Evolutionary conservation across 306 rosid genomes (phyloP).

Genomic region (Ammopiptanthus mongolicus): DNA sequence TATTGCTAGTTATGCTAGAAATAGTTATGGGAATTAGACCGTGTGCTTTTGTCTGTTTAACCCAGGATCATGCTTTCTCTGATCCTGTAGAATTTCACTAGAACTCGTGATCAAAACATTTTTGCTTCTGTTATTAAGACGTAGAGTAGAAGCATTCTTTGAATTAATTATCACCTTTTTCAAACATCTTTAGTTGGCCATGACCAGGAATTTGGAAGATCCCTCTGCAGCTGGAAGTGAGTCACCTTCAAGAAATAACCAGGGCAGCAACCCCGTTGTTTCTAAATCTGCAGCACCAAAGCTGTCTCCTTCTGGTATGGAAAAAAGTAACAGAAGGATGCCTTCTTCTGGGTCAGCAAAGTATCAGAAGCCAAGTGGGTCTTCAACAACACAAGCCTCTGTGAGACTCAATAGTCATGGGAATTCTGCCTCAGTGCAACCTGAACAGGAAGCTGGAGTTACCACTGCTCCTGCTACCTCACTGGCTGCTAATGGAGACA

Average conservation of each 20-base stretch:
- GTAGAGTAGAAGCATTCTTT: background rate
- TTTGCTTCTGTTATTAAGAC: background rate
- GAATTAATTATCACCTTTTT: background rate
- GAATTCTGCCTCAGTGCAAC: slow-evolving; percentile 33
- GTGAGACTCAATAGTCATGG: slow-evolving; percentile 30
- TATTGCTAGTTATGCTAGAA: background rate
- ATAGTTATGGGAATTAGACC: background rate
- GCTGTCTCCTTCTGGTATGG: slow-evolving; percentile 32
- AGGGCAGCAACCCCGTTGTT: slow-evolving; percentile 26
- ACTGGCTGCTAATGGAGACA: slow-evolving; percentile 27
- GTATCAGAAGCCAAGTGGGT: slow-evolving; percentile 43
- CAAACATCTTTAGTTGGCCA: slow-evolving; percentile 9
- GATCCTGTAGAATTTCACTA: background rate
- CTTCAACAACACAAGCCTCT: slow-evolving; percentile 18
- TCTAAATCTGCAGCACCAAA: slow-evolving; percentile 48
- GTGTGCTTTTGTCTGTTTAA: slow-evolving; percentile 16
- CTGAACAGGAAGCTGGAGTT: slow-evolving; percentile 23
- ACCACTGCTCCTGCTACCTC: slow-evolving; percentile 4
- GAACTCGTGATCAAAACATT: background rate
- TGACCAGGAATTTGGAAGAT: slow-evolving; percentile 58
- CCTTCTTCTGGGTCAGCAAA: slow-evolving; percentile 37
- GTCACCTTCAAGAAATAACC: slow-evolving; percentile 48
- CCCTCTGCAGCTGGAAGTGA: slow-evolving; percentile 38
- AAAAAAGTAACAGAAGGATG: slow-evolving; percentile 45
- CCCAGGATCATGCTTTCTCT: background rate